Conservation (phyloP, 257 asterid species). For the Marsdenia floribunda region DNA sequence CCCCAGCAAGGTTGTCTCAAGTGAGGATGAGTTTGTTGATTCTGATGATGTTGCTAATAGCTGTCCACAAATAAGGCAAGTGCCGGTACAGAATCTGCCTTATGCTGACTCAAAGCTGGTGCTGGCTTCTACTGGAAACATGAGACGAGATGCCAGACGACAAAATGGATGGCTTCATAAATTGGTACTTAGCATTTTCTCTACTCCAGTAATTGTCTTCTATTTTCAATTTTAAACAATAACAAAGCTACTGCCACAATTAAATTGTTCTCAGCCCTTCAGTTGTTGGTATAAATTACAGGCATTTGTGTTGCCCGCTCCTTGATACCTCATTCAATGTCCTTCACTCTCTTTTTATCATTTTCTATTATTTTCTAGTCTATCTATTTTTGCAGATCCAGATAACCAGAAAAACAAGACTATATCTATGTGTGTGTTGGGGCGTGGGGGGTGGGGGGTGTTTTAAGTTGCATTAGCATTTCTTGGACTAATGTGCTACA, state of each 20-base stretch:
- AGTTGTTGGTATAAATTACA: conserved; percentile 7
- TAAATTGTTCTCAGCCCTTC: background rate
- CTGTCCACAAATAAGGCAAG: conserved; percentile 45
- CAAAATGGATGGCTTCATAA: conserved; percentile 76
- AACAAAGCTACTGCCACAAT: background rate
- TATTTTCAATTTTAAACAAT: background rate
- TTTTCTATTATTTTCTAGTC: background rate
- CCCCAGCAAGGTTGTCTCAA: conserved; percentile 81
- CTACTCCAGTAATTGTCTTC: background rate
- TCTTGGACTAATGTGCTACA: background rate
- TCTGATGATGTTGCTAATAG: conserved; percentile 77
- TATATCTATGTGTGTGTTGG: background rate
- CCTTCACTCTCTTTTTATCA: background rate
- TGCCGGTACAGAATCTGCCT: conserved; percentile 39
- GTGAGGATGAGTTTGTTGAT: conserved; percentile 89
- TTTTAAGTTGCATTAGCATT: background rate
- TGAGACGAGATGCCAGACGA: conserved; percentile 55
- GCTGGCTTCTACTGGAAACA: conserved; percentile 45
- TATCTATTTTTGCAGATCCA: background rate
- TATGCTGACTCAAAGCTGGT: conserved; percentile 52
- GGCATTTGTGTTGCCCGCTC: background rate
- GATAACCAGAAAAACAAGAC: no score
- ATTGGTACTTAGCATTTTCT: conserved; percentile 37
- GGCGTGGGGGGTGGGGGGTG: no score
- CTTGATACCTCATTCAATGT: background rate